A percentile compares a stretch with the other conserved stretches of the same genome.
Conservation (phyloP, 805 yeast species). For the Metschnikowia reukaufii region DNA sequence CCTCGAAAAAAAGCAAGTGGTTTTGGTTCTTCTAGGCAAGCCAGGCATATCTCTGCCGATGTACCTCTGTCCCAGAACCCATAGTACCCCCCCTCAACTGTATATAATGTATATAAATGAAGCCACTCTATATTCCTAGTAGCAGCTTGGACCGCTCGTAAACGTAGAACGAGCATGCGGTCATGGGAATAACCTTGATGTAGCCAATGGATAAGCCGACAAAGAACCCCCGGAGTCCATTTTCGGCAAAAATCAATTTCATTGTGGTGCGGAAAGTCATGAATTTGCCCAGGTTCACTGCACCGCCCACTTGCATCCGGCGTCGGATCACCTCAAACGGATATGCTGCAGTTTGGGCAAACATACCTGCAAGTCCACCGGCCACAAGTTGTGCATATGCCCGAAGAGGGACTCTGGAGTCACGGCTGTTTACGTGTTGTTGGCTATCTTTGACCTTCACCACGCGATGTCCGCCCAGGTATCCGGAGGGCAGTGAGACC, state of each 20-base stretch:
- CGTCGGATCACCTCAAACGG: constrained; percentile 95
- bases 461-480: constrained; percentile 15
- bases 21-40: constrained; percentile 61
- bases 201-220: constrained; percentile 96
- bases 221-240: constrained; percentile 85
- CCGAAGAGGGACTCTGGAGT: constrained; percentile 62
- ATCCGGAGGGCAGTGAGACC: constrained; percentile 25
- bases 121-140: constrained; percentile 54
- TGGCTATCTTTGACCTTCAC: constrained; percentile 18
- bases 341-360: constrained; percentile 93
- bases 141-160: constrained; percentile 80
- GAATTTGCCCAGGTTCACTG: constrained; percentile 58
- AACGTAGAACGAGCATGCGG: constrained; percentile 91
- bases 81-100: too few species aligned
- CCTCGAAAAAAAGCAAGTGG: constrained; percentile 56
- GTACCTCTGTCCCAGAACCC: too few species aligned
- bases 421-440: constrained; percentile 30
- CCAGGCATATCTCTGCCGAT: too few species aligned
- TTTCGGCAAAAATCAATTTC: constrained; percentile 59
- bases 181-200: constrained; percentile 95
- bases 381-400: constrained; percentile 93
- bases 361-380: constrained; percentile 95
- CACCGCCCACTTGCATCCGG: constrained; percentile 94
- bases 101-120: constrained; percentile 1
- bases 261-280: constrained; percentile 56